A percentile compares a stretch with the other conserved stretches of the same genome.
These are phyloP conservation scores for Aspergillus caelatus DNA, from an alignment of 2,329 filamentous ascomycete species.

Conservation along the genomic window DNA sequence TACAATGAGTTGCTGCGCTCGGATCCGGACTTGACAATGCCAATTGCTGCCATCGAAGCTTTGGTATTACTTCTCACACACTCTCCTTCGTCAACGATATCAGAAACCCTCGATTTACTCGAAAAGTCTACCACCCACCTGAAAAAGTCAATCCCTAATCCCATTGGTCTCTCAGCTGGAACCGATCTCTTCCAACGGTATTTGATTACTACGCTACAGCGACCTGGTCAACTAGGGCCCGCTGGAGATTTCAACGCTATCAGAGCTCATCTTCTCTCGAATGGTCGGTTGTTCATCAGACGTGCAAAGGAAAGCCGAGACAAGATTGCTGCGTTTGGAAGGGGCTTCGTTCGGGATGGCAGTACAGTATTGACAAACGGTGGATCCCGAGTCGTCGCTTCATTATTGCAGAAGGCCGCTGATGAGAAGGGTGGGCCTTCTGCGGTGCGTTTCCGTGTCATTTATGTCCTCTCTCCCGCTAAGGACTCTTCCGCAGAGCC, in stretches of 20 bases:
- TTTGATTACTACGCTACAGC: slow-evolving; percentile 72
- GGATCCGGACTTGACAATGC: slow-evolving; percentile 89
- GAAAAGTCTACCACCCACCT: slow-evolving; percentile 75
- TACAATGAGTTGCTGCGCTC: slow-evolving; percentile 66
- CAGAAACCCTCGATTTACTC: slow-evolving; percentile 88
- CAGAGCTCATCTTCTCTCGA: slow-evolving; percentile 78
- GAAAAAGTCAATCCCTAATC: slow-evolving; percentile 79
- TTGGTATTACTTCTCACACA: slow-evolving; percentile 83
- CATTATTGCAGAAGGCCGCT: slow-evolving; percentile 73
- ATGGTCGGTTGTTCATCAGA: slow-evolving; percentile 82
- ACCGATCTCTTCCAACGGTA: slow-evolving; percentile 96
- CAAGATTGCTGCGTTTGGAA: slow-evolving; percentile 78
- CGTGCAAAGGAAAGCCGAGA: slow-evolving; percentile 83
- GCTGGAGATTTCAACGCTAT: slow-evolving; percentile 78
- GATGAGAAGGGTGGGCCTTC: slow-evolving; percentile 59
- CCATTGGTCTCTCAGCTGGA: slow-evolving; percentile 88
- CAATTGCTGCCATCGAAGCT: slow-evolving; percentile 90
- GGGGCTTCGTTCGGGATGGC: slow-evolving; percentile 76
- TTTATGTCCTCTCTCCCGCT: slow-evolving; percentile 66
- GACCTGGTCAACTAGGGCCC: slow-evolving; percentile 54
- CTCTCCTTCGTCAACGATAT: slow-evolving; percentile 81
- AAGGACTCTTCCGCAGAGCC: slow-evolving; percentile 42
- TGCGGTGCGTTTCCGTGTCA: slow-evolving; percentile 75
- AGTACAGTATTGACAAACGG: slow-evolving; percentile 88
- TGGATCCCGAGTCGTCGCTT: slow-evolving; percentile 80